A percentile compares a stretch with the other conserved stretches of the same genome.
Evolutionary conservation across 495 filamentous ascomycete species (phyloP).

Genomic region (Xylaria bambusicola): DNA sequence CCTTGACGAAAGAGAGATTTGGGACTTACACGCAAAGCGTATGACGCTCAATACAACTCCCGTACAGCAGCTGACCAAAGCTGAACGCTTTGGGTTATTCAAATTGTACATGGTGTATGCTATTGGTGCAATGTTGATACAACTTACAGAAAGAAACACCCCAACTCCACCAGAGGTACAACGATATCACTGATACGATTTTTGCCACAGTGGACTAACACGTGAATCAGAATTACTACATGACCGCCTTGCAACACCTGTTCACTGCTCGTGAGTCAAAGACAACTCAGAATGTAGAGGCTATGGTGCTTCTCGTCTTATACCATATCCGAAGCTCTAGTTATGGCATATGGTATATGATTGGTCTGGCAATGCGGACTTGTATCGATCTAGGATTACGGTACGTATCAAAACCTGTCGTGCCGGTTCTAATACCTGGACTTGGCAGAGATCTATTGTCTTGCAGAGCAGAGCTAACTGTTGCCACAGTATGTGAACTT

Average conservation of each 20-base stretch:
- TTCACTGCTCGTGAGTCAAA: slow-evolving; percentile 53
- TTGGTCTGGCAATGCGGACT: slow-evolving; percentile 57
- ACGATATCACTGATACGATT: not conserved
- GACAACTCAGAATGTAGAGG: slow-evolving; percentile 56
- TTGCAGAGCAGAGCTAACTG: no score
- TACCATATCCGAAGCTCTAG: slow-evolving; percentile 56
- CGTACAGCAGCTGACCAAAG: slow-evolving; percentile 21
- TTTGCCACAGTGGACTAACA: not conserved
- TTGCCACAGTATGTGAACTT: no score
- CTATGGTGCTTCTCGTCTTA: slow-evolving; percentile 57
- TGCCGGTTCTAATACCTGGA: no score
- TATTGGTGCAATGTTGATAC: slow-evolving; percentile 53
- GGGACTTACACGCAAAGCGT: slow-evolving; percentile 47
- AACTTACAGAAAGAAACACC: slow-evolving; percentile 50
- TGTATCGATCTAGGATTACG: slow-evolving; percentile 56
- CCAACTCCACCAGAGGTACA: slow-evolving; percentile 44
- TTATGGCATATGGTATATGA: slow-evolving; percentile 60
- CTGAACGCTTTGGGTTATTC: slow-evolving; percentile 52
- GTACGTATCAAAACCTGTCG: no score
- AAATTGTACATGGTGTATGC: slow-evolving; percentile 56
- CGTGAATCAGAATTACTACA: slow-evolving; percentile 43
- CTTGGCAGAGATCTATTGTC: no score
- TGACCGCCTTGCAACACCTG: slow-evolving; percentile 52
- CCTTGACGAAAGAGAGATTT: slow-evolving; percentile 47
- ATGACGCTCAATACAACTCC: slow-evolving; percentile 45